Percentiles rank a stretch among this genome's conserved stretches.
Conservation (phyloP, 495 filamentous ascomycete species). For the Daldinia decipiens region DNA sequence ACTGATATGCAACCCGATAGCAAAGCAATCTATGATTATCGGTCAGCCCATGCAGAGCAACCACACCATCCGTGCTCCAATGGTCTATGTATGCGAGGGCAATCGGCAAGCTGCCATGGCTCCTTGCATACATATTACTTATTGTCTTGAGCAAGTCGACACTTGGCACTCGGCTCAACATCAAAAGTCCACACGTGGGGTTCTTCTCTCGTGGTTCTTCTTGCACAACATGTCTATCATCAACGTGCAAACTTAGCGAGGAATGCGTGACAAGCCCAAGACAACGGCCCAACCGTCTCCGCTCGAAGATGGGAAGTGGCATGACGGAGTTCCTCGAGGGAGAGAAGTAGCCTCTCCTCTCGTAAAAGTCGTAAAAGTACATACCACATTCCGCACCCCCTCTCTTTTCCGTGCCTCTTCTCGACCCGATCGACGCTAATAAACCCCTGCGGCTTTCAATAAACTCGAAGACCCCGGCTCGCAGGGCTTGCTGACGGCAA, state of each 20-base stretch:
- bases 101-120: conserved; percentile 46
- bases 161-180: conserved; percentile 30
- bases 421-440: conserved; percentile 43
- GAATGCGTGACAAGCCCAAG: conserved; percentile 27
- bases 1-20: conserved; percentile 38
- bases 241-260: conserved; percentile 39
- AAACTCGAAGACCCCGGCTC: conserved; percentile 36
- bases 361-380: conserved; percentile 17
- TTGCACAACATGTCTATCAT: conserved; percentile 39
- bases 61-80: conserved; percentile 37
- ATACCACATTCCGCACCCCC: conserved; percentile 34
- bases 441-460: conserved; percentile 47
- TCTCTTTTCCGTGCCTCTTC: conserved; percentile 22
- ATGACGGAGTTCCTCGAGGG: conserved; percentile 32
- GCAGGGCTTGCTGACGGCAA: conserved; percentile 43
- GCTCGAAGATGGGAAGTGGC: conserved; percentile 28
- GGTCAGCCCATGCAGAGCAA: conserved; percentile 47
- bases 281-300: conserved; percentile 31
- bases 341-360: conserved; percentile 31
- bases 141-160: conserved; percentile 32
- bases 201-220: conserved; percentile 39
- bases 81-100: conserved; percentile 46
- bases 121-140: conserved; percentile 45
- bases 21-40: conserved; percentile 49
- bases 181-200: conserved; percentile 40